Evolutionary conservation across 2,329 filamentous ascomycete species (phyloP), one percentile per base, ranked within the genome.

Genomic region (Epichloe aotearoae): DNA sequence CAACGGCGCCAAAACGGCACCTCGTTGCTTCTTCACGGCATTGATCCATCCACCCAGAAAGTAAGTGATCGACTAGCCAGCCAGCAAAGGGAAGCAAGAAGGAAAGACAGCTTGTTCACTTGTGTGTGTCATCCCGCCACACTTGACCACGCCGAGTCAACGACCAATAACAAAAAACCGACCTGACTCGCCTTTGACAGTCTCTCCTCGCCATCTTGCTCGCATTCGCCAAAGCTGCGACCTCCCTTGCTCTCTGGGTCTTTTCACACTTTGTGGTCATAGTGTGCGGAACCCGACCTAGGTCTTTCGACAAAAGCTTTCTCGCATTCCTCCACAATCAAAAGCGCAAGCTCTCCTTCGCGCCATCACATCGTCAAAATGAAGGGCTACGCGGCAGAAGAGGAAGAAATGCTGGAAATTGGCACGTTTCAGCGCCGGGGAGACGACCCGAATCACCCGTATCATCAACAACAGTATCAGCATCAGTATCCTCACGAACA

Each of bases 391-490:
- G 56, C 56, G 23, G 61, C 57, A 34, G 63, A 64, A 54, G 60
- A 63, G 50, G 59, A 62, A 43, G 65, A 66, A 52, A 65, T 65
- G 62, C 56, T 65, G 50, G 65, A 67, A 45, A 65, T 67, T 43
- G 64, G 67, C 42, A 57, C 58, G 12, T 53, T 56, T 17, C 51
- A 58, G 39, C 56, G 57, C 45, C 58, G 58, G 34, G 53, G 30
- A 19, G 30, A 50, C 8, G 34, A 50, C 5, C 23, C 48, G 8
- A 50, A 46, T 23, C 17, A 46, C 14, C 48, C 48, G 4, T 50
- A 50, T 14, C 48, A 50, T 12, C 48, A 50, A 23, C 42, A 40
- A n/a, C 14, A 52, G 20, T 62, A 64, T 19, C 58, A 58, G 41
- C 56, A 61, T 39, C 56, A 60, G 14, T 55, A 63, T 17, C 57